These are phyloP conservation scores for Maudiozyma turicensis DNA, from an alignment of 805 yeast species.

Conservation along the genomic window DNA sequence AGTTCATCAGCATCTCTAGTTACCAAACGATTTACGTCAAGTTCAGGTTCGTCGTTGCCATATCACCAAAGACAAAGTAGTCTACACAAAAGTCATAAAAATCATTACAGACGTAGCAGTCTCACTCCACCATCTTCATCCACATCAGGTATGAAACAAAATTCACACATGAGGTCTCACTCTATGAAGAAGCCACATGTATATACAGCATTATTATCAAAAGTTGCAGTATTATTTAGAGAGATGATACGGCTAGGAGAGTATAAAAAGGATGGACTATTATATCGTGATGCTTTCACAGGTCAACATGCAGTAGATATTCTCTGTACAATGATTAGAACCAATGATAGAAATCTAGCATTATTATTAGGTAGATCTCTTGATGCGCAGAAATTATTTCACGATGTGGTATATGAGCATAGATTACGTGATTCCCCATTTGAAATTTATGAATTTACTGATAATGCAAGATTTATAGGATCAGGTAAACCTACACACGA, in stretches of 20 bases:
- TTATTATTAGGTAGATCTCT: constrained; percentile 79
- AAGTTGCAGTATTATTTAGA: constrained; percentile 71
- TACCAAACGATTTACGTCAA: constrained; percentile 31
- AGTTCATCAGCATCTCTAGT: constrained; percentile 35
- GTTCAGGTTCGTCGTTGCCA: constrained; percentile 14
- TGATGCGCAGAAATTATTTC: constrained; percentile 90
- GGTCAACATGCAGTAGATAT: constrained; percentile 91
- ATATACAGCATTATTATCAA: constrained; percentile 82
- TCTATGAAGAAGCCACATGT: constrained; percentile 48
- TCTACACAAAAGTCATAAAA: constrained; percentile 2
- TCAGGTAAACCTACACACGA: constrained; percentile 20
- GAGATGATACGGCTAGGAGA: constrained; percentile 63
- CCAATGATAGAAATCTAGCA: constrained; percentile 87
- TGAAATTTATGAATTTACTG: constrained; percentile 80
- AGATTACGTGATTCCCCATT: constrained; percentile 76
- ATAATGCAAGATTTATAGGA: constrained; percentile 26
- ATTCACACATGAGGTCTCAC: constrained; percentile 39
- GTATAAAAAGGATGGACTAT: constrained; percentile 80
- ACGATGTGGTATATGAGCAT: constrained; percentile 92
- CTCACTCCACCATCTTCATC: constrained; percentile 5
- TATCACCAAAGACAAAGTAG: constrained; percentile 7
- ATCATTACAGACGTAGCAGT: constrained; percentile 9
- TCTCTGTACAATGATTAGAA: constrained; percentile 75
- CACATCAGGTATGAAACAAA: constrained; percentile 35
- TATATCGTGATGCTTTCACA: constrained; percentile 86